Conservation (phyloP, 148 eudicot genomes). For the Bassia scoparia region DNA sequence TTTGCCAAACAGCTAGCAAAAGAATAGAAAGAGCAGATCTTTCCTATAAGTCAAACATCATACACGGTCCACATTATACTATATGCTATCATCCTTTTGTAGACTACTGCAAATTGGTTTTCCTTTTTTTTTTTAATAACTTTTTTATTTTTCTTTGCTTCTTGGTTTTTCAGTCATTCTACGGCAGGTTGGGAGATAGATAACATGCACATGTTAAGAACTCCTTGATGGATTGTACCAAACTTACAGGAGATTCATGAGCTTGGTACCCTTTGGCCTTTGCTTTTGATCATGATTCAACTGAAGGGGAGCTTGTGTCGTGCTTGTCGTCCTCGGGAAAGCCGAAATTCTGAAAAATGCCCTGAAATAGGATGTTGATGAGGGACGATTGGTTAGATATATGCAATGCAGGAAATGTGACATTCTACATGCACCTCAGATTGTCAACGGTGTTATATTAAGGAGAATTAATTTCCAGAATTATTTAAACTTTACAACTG, state of each 20-base stretch:
- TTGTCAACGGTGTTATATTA: background rate
- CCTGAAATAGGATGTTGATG: constrained; percentile 37
- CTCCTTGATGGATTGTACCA: constrained; percentile 11
- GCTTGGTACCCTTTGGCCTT: constrained; percentile 1
- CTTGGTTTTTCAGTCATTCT: background rate
- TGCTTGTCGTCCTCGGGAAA: constrained; percentile 36
- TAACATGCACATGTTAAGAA: constrained; percentile 1
- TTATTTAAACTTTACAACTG: background rate
- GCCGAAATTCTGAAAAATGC: constrained; percentile 56
- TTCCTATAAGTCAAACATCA: constrained; percentile 38
- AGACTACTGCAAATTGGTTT: constrained; percentile 9
- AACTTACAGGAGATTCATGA: constrained; percentile 13
- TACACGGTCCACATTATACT: constrained; percentile 31
- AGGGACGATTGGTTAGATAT: background rate
- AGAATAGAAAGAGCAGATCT: constrained; percentile 27
- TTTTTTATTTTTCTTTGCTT: background rate
- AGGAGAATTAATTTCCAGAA: too few relatives aligned
- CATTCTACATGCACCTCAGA: background rate
- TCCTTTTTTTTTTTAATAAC: background rate
- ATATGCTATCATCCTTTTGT: constrained; percentile 29
- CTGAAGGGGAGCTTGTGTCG: constrained; percentile 20
- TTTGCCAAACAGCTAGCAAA: constrained; percentile 49
- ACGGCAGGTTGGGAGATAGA: constrained; percentile 15
- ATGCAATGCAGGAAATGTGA: background rate
- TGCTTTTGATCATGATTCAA: constrained; percentile 27